Evolutionary conservation across 345 rosid genomes (phyloP).

Genomic region (Aethionema arabicum): DNA sequence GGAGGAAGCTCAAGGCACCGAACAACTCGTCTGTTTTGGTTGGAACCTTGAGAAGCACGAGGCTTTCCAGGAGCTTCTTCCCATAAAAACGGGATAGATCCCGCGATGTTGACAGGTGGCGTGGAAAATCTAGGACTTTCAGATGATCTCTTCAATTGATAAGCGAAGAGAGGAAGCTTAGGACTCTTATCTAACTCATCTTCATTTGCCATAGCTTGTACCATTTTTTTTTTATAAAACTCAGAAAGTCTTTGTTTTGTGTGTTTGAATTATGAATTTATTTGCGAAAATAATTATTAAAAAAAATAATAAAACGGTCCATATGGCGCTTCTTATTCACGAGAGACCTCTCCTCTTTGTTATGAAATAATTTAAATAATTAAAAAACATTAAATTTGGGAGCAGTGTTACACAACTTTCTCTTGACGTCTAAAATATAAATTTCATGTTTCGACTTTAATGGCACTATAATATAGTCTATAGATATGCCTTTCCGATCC

Average conservation of each 20-base stretch:
- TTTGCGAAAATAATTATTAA: background rate
- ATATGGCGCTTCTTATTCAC: conserved; percentile 19
- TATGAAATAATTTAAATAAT: no score
- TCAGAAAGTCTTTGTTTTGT: conserved; percentile 11
- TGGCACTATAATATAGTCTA: no score
- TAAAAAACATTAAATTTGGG: no score
- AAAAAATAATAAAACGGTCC: conserved; percentile 30
- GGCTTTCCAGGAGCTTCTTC: conserved; percentile 95
- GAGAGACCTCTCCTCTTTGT: background rate
- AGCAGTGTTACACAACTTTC: no score
- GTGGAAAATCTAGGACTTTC: conserved; percentile 48
- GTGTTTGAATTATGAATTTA: no score
- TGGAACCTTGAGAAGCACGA: conserved; percentile 32
- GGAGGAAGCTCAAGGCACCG: conserved; percentile 75
- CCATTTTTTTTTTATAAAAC: background rate
- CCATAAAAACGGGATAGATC: conserved; percentile 83
- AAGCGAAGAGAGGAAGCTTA: conserved; percentile 53
- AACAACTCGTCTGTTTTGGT: conserved; percentile 26
- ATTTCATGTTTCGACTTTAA: no score
- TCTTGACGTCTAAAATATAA: no score
- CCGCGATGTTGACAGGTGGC: conserved; percentile 55
- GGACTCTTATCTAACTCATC: conserved; percentile 43
- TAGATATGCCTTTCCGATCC: no score
- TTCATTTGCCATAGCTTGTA: conserved; percentile 26
- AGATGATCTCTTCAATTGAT: conserved; percentile 34